Base-by-base conservation (phyloP, 306 rosid genomes). In the Adenanthera pavonina region DNA sequence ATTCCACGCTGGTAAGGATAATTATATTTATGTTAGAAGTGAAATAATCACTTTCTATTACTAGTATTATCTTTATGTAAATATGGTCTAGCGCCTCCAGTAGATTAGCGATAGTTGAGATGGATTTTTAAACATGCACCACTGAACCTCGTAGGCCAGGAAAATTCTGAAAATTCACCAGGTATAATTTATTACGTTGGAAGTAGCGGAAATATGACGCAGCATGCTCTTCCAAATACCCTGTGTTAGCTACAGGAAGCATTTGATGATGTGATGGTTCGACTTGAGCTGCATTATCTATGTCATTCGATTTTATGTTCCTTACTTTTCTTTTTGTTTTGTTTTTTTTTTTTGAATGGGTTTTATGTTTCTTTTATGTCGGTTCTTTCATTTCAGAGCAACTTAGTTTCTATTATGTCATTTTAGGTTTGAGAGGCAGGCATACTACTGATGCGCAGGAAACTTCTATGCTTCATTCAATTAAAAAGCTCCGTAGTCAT, bases 371-470 rank as follows among this genome's bases (percentile, higher is more conserved):
- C 34, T 73, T 17, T 77, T 64, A 13, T 51, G 25, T 48, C 9
- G 30, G 64, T 56, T 71, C 77, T 47, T 82, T 52, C 38, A 20
- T 69, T 79, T 59, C 69, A 62, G 54, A 57, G 40, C 56, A 62
- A 53, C 57, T 40, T 72, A 78, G 73, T 60, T 66, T 43, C 73
- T 43, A 71, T 51, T 59, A 8, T 78, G 67, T 54, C 47, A 76
- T 57, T 84, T 86, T 82, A 91, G 95, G 87, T 88, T 87, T 87
- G 77, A 74, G 88, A 80, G 88, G 72, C 72, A 89, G 78, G 30
- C 81, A 76, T 35, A 44, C 76, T 56, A 67, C 78, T 61, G 71
- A 83, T 46, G 83, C 85, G 86, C 80, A 83, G 73, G 73, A 87
- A 74, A 82, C 62, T 76, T 73, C 83, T 75, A 59, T 72, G 56